Percentiles rank a stretch among this genome's conserved stretches.
phyloP scores from a whole-genome alignment of 2,329 filamentous ascomycete species.

The Exophiala aquamarina region DNA sequence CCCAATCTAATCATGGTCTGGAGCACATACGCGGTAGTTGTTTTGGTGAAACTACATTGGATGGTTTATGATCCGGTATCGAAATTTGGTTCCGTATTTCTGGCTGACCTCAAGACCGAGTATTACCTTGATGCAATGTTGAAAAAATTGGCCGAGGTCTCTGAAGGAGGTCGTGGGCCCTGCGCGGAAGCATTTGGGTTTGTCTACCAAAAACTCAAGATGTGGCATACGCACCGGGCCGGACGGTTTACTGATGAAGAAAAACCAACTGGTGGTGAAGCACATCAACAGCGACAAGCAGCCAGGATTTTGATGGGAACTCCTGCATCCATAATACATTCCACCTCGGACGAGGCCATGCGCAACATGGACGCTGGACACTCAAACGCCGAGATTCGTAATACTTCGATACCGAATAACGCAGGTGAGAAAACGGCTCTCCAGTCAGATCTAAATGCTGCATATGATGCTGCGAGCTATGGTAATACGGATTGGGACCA shows the following conservation, averaged over 20 bases:
- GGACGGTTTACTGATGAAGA: slow-evolving; percentile 30
- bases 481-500: slow-evolving; percentile 27
- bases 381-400: background rate
- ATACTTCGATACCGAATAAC: background rate
- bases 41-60: slow-evolving; percentile 72
- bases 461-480: slow-evolving; percentile 23
- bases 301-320: slow-evolving; percentile 7
- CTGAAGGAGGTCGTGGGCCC: slow-evolving; percentile 62
- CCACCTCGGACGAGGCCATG: slow-evolving; percentile 7
- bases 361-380: background rate
- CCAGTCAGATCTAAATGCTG: slow-evolving; percentile 19
- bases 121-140: slow-evolving; percentile 69
- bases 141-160: slow-evolving; percentile 64
- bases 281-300: slow-evolving; percentile 8
- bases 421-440: background rate
- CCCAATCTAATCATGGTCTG: slow-evolving; percentile 71
- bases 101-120: slow-evolving; percentile 64
- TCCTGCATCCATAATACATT: slow-evolving; percentile 3
- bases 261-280: slow-evolving; percentile 4
- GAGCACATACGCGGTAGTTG: slow-evolving; percentile 69
- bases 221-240: slow-evolving; percentile 62
- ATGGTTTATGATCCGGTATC: slow-evolving; percentile 62
- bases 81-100: slow-evolving; percentile 67
- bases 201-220: slow-evolving; percentile 67
- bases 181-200: slow-evolving; percentile 69